Evolutionary conservation across 352 stramenopile species (phyloP).

Genomic region (Pythium utonaiense): DNA sequence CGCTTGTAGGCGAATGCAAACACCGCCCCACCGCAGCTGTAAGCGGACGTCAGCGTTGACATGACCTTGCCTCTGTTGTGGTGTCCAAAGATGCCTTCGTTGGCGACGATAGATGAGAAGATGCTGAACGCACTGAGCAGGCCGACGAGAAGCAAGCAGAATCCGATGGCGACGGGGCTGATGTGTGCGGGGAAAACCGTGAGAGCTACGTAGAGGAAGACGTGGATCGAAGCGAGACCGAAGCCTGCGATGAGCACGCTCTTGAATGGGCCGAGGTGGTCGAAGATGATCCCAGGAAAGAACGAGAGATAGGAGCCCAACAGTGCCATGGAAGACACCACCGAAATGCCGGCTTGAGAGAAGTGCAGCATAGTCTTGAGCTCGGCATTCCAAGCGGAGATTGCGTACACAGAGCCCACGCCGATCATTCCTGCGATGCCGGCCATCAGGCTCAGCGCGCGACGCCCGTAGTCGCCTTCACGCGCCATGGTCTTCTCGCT

Average conservation of each 20-base stretch:
- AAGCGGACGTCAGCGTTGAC: constrained; percentile 59
- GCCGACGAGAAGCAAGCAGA: constrained; percentile 55
- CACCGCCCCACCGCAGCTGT: constrained; percentile 73
- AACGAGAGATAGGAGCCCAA: constrained; percentile 78
- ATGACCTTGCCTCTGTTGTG: constrained; percentile 75
- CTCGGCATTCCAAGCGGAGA: constrained; percentile 82
- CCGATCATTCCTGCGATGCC: constrained; percentile 67
- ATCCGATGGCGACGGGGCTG: constrained; percentile 47
- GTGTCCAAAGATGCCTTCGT: constrained; percentile 74
- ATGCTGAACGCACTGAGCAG: constrained; percentile 70
- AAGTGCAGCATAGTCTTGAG: constrained; percentile 75
- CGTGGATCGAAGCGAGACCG: constrained; percentile 35
- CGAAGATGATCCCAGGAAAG: constrained; percentile 66
- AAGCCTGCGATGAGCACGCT: constrained; percentile 50
- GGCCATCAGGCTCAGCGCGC: constrained; percentile 43
- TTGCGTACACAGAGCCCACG: constrained; percentile 72
- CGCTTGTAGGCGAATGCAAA: constrained; percentile 72
- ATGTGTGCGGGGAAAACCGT: constrained; percentile 35
- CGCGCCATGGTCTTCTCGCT: background rate
- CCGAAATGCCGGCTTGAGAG: constrained; percentile 70
- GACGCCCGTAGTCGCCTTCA: constrained; percentile 10
- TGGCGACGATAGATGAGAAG: constrained; percentile 72
- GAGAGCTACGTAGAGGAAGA: constrained; percentile 42
- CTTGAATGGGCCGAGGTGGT: constrained; percentile 55
- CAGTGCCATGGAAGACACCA: constrained; percentile 68